Conservation (phyloP, 805 yeast genomes). For the Metschnikowia noctiluminum region DNA sequence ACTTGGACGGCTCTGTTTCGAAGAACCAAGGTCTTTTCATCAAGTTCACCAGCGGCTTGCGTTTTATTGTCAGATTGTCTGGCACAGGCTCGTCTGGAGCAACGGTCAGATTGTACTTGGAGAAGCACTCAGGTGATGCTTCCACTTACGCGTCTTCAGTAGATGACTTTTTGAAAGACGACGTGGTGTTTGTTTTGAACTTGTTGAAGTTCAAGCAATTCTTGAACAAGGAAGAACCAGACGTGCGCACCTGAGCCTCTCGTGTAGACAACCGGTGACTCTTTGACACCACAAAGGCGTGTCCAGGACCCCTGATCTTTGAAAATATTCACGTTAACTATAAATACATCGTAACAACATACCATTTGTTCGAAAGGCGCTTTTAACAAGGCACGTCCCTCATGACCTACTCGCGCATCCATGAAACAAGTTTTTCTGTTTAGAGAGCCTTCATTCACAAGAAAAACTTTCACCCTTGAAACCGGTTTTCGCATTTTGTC, state of each 20-base stretch:
- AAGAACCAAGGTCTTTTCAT: slow-evolving; percentile 83
- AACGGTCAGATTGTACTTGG: slow-evolving; percentile 88
- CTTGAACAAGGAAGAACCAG: slow-evolving; percentile 82
- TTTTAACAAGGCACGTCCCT: too few relatives aligned
- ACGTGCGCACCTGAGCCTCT: slow-evolving; percentile 64
- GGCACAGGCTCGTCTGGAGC: slow-evolving; percentile 99
- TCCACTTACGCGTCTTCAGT: slow-evolving; percentile 50
- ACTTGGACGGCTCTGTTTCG: slow-evolving; percentile 89
- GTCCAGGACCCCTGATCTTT: not conserved
- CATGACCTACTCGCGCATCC: not conserved
- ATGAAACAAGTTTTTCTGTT: not conserved
- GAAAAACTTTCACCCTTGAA: too few relatives aligned
- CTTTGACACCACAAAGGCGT: not conserved
- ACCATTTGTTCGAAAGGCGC: not conserved
- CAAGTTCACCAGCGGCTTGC: slow-evolving; percentile 74
- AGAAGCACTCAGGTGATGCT: slow-evolving; percentile 67
- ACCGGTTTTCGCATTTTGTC: too few relatives aligned
- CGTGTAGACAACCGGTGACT: not conserved
- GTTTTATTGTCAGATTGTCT: slow-evolving; percentile 85
- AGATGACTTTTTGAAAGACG: slow-evolving; percentile 63
- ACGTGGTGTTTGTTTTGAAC: slow-evolving; percentile 58
- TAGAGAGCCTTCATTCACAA: not conserved
- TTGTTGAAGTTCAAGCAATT: slow-evolving; percentile 70
- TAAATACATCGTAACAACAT: slow-evolving; percentile 1
- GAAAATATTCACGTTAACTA: not conserved